Conservation (phyloP, 768 basidiomycete species). For the Lactifluus piperatus region DNA sequence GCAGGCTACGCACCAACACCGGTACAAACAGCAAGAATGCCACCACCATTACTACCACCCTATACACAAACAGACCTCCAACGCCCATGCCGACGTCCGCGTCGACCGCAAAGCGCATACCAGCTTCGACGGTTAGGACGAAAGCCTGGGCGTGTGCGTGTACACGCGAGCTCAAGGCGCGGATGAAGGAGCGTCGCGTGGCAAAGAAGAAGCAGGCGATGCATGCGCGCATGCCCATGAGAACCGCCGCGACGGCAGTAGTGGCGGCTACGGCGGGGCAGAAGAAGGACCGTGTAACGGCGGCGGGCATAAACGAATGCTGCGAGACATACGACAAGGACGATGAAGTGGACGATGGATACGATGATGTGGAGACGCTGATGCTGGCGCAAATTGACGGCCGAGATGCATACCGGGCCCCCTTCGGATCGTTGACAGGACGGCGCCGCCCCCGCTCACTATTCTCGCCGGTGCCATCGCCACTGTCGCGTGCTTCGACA, state of each 20-base stretch:
- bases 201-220: not conserved
- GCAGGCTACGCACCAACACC: not conserved
- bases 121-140: not conserved
- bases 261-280: not conserved
- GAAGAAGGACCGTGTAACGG: not conserved
- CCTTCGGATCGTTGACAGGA: not conserved
- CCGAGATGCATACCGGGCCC: not conserved
- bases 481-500: not conserved
- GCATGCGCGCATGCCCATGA: not conserved
- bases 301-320: not conserved
- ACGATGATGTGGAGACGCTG: not conserved
- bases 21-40: not conserved
- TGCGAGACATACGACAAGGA: not conserved
- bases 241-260: not conserved
- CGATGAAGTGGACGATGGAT: not conserved
- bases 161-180: slow-evolving; percentile 1
- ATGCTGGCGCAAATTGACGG: not conserved
- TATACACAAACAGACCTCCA: not conserved
- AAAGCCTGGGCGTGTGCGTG: not conserved
- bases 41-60: not conserved
- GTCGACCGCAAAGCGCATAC: not conserved
- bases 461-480: not conserved
- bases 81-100: not conserved
- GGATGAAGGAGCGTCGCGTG: not conserved
- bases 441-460: not conserved